Base-by-base conservation (phyloP, 805 yeast genomes). In the baker's yeast (Saccharomyces cerevisiae) region DNA sequence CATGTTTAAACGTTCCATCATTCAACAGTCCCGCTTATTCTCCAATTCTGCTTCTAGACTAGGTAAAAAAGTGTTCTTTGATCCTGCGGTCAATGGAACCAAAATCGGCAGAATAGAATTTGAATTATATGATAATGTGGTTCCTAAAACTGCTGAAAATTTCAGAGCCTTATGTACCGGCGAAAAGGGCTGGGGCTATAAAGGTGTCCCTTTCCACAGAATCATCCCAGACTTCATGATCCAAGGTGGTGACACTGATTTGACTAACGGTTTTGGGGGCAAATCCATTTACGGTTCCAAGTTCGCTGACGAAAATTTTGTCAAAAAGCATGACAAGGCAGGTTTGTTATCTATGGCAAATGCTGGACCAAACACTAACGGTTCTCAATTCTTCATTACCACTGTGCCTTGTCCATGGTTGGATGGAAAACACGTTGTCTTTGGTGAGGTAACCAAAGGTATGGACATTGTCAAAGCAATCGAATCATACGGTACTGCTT, bases 191-290 rank as follows among this genome's bases (percentile, higher is more conserved):
- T 87, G 77, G 67, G 96, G 96, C 57, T 90, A 84, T 82, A 84
- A 84, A 70, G 81, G 79, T 67, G 87, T 95, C 50, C 78, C 84
- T 61, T 89, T 90, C 89, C 96, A 89, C 84, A 85, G 96, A 79
- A 89, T 89, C 62, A 89, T 89, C 66, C 96, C 96, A 61, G 84
- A 87, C 73, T 91, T 91, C 80, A 91, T 91, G 98, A 79, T 92
- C 71, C 98, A 91, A 80, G 97, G 91, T 72, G 92, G 92, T 78
- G 94, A 87, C 75, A 84, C 87, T 76, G 86, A 89, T 70, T 74
- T 78, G 75, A 85, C 88, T 73, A 84, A 87, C 73, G 97, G 98
- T 64, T 83, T 87, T 65, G 98, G 98, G 72, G 98, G 98, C 72
- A 84, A 83, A 73, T 85, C 90, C 49, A 86, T 86, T 73, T 86